Evolutionary conservation across 2,329 filamentous ascomycete genomes (phyloP).

Genomic region (Fusarium buxicola): DNA sequence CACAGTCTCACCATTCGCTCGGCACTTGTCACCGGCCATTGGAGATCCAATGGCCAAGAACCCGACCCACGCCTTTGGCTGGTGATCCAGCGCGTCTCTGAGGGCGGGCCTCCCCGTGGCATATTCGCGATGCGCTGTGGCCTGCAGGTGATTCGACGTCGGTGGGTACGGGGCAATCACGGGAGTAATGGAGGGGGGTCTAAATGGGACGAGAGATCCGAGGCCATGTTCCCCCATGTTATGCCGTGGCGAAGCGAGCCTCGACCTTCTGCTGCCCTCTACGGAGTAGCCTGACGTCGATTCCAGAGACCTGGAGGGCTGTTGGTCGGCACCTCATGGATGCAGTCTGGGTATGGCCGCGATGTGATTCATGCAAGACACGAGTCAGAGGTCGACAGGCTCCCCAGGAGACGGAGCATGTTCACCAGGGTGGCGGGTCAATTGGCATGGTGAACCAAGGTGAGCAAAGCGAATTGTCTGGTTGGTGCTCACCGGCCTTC

Average conservation of each 20-base stretch:
- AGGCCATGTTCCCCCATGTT: slow-evolving; percentile 13
- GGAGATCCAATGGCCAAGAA: slow-evolving; percentile 19
- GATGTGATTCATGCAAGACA: slow-evolving; percentile 45
- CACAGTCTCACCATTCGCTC: slow-evolving; percentile 17
- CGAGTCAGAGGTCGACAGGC: slow-evolving; percentile 35
- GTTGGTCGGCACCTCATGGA: slow-evolving; percentile 20
- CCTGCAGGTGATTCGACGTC: slow-evolving; percentile 42
- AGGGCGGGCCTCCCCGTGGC: slow-evolving; percentile 31
- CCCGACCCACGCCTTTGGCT: slow-evolving; percentile 10
- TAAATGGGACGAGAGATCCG: slow-evolving; percentile 9
- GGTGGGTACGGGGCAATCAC: slow-evolving; percentile 30
- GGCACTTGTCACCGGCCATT: slow-evolving; percentile 32
- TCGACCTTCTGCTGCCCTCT: slow-evolving; percentile 21
- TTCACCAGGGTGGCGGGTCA: slow-evolving; percentile 6
- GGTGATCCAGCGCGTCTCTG: slow-evolving; percentile 16
- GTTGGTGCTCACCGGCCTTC: slow-evolving; percentile 19
- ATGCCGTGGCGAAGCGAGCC: slow-evolving; percentile 40
- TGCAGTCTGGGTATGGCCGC: slow-evolving; percentile 10
- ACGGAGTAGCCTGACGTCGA: slow-evolving; percentile 16
- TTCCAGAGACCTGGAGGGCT: neutral
- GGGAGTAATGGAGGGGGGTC: slow-evolving; percentile 13
- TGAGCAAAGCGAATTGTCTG: slow-evolving; percentile 11
- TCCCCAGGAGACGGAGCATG: slow-evolving; percentile 13
- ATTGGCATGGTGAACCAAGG: slow-evolving; percentile 21
- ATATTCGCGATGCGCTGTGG: slow-evolving; percentile 26